A percentile compares a stretch with the other conserved stretches of the same genome.
Conservation (phyloP, 306 rosid species). For the Lathyrus aphaca region DNA sequence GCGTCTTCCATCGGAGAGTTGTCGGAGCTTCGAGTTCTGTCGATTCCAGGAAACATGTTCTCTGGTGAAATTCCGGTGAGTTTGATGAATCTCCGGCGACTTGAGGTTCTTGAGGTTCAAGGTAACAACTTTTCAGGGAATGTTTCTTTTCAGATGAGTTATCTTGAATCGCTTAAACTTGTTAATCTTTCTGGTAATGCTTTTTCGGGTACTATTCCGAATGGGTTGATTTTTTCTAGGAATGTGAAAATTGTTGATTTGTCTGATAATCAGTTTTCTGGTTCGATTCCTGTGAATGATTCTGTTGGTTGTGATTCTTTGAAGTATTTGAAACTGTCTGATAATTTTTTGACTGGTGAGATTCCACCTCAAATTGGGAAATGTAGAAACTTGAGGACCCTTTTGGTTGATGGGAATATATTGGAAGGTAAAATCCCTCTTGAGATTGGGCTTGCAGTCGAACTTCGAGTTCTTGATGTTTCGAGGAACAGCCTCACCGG, state of each 20-base stretch:
- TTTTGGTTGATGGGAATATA: constrained; percentile 66
- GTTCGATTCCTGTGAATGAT: constrained; percentile 40
- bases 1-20: constrained; percentile 47
- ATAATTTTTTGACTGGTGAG: constrained; percentile 54
- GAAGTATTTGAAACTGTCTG: constrained; percentile 57
- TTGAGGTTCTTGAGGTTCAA: constrained; percentile 60
- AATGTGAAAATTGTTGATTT: constrained; percentile 53
- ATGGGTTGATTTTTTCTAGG: constrained; percentile 45
- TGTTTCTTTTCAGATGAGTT: constrained; percentile 48
- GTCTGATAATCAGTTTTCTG: constrained; percentile 58
- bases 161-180: constrained; percentile 47
- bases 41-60: constrained; percentile 54
- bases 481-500: constrained; percentile 67
- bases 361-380: constrained; percentile 59
- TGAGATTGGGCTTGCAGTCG: constrained; percentile 51
- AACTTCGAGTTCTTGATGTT: constrained; percentile 66
- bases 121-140: constrained; percentile 63
- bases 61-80: constrained; percentile 57
- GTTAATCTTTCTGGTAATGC: constrained; percentile 62
- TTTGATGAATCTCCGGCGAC: constrained; percentile 43
- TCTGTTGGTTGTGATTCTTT: constrained; percentile 42
- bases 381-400: constrained; percentile 55
- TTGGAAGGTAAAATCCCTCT: constrained; percentile 62
- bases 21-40: constrained; percentile 48
- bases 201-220: constrained; percentile 52